Conservation (phyloP, 306 rosid genomes). For the Gastrolobium bilobum region DNA sequence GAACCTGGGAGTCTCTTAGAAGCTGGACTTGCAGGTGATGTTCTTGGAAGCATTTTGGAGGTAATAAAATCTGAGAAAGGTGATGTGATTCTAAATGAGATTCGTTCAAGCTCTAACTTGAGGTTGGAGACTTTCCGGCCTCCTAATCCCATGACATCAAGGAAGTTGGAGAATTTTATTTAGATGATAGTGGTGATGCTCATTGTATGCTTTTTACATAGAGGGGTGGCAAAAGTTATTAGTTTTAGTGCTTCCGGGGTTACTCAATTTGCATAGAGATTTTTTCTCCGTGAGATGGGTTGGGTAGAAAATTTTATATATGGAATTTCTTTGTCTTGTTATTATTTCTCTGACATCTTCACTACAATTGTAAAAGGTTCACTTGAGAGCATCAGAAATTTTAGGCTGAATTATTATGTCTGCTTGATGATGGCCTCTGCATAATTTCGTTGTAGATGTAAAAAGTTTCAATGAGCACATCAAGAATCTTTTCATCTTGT, state of each 20-base stretch:
- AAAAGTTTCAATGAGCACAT: constrained; percentile 16
- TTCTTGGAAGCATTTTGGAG: constrained; percentile 79
- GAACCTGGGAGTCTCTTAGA: constrained; percentile 71
- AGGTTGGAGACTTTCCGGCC: constrained; percentile 74
- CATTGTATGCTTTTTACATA: constrained; percentile 59
- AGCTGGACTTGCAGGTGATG: constrained; percentile 81
- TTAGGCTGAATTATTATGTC: constrained; percentile 36
- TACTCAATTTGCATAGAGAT: constrained; percentile 59
- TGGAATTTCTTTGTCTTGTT: constrained; percentile 53
- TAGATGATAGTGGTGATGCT: constrained; percentile 73
- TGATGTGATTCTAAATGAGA: constrained; percentile 61
- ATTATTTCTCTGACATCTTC: constrained; percentile 59
- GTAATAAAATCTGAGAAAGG: constrained; percentile 71
- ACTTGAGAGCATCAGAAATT: constrained; percentile 61
- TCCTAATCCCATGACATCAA: constrained; percentile 62
- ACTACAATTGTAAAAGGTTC: constrained; percentile 65
- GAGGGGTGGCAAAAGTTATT: constrained; percentile 31
- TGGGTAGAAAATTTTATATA: constrained; percentile 55
- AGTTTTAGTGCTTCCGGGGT: constrained; percentile 61
- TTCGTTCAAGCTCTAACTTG: constrained; percentile 61
- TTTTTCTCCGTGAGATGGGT: constrained; percentile 53
- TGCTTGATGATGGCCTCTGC: constrained; percentile 18
- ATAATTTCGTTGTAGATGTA: constrained; percentile 39
- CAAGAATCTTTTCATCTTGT: not conserved
- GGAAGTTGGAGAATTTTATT: constrained; percentile 76